Conservation (phyloP, 2,329 filamentous ascomycete genomes). For the Daldinia sp. region DNA sequence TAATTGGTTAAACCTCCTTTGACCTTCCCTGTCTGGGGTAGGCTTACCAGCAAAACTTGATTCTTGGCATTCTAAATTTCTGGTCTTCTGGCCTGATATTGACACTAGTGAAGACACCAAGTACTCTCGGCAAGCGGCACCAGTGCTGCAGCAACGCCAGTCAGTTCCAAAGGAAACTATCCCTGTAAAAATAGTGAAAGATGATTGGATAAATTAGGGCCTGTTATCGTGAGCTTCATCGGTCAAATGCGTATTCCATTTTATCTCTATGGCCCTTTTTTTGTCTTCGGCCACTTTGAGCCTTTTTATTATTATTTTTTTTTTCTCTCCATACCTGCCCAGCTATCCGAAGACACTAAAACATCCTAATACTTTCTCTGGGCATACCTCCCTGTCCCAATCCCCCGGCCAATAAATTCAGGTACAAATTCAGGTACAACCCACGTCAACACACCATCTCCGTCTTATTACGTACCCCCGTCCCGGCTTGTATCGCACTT, state of each 20-base stretch:
- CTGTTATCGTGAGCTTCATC: conserved; percentile 44
- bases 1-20: conserved; percentile 33
- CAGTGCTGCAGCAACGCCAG: conserved; percentile 37
- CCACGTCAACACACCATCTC: conserved; percentile 21
- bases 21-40: conserved; percentile 35
- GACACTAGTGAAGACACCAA: conserved; percentile 23
- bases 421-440: conserved; percentile 43
- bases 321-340: conserved; percentile 5
- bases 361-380: conserved; percentile 19
- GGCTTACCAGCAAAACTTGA: conserved; percentile 19
- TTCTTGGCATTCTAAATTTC: conserved; percentile 39
- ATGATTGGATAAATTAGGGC: conserved; percentile 36
- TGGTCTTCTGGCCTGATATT: conserved; percentile 34
- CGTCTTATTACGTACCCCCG: conserved; percentile 39
- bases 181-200: conserved; percentile 26
- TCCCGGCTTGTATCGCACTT: conserved; percentile 18
- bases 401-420: conserved; percentile 25
- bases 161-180: conserved; percentile 31
- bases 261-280: conserved; percentile 13
- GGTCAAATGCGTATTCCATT: conserved; percentile 27
- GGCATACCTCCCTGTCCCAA: conserved; percentile 19
- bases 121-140: conserved; percentile 38
- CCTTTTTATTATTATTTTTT: conserved; percentile 15
- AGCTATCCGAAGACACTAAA: conserved; percentile 26
- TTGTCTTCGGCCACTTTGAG: conserved; percentile 18